Evolutionary conservation across 495 filamentous ascomycete genomes (phyloP).

Genomic region (Chaetomium cochliodes): DNA sequence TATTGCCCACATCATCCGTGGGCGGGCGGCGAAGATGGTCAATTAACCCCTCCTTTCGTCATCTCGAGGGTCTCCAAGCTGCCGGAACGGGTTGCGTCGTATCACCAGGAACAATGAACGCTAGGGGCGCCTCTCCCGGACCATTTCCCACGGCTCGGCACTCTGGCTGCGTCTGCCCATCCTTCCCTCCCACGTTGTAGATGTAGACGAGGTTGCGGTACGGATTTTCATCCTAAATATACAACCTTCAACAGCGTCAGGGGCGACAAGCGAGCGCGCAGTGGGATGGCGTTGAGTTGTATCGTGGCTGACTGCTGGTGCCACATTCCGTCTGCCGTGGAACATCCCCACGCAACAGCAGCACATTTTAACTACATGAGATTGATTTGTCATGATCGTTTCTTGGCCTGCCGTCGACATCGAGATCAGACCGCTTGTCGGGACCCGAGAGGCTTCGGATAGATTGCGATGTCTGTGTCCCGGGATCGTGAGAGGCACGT

Average conservation of each 20-base stretch:
- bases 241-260: not conserved
- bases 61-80: not conserved
- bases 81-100: not conserved
- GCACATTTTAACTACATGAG: not conserved
- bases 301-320: constrained; percentile 8
- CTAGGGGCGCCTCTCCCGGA: not conserved
- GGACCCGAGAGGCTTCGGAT: not conserved
- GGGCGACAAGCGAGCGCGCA: not conserved
- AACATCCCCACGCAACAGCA: constrained; percentile 2
- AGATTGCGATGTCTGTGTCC: not conserved
- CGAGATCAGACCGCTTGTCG: constrained; percentile 12
- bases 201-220: not conserved
- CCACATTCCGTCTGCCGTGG: constrained; percentile 12
- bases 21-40: constrained; percentile 2
- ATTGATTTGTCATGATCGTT: constrained; percentile 5
- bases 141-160: constrained; percentile 13
- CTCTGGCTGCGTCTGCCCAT: constrained; percentile 14
- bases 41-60: constrained; percentile 14
- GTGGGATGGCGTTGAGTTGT: not conserved
- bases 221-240: constrained; percentile 11
- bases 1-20: not conserved
- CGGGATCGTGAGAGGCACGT: not conserved
- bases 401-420: not conserved
- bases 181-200: constrained; percentile 3
- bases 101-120: constrained; percentile 1